Percentiles rank a stretch among this genome's conserved stretches.
Evolutionary conservation across 495 filamentous ascomycete genomes (phyloP).

Genomic region (Apiosordaria backusii): DNA sequence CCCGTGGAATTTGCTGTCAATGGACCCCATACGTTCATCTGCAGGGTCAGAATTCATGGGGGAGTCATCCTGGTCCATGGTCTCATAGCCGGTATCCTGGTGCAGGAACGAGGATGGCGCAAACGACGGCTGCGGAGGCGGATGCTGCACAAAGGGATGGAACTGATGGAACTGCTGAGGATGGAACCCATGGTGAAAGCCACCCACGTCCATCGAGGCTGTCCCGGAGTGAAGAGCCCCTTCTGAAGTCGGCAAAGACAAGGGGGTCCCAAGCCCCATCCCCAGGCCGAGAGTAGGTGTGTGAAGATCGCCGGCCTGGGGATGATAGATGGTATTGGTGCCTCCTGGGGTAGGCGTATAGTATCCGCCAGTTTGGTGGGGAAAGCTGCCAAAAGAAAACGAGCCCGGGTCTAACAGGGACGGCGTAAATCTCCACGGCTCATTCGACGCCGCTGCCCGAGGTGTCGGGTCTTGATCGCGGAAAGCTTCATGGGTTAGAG

Average conservation of each 20-base stretch:
- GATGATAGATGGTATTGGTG: constrained; percentile 77
- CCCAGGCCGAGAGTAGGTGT: constrained; percentile 64
- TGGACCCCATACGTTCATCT: constrained; percentile 47
- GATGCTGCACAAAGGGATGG: constrained; percentile 66
- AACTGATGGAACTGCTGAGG: constrained; percentile 62
- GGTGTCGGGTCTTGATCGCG: constrained; percentile 81
- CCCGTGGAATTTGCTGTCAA: constrained; percentile 48
- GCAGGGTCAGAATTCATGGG: constrained; percentile 51
- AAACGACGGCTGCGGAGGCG: constrained; percentile 56
- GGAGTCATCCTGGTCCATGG: constrained; percentile 68
- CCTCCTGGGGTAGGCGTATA: constrained; percentile 87
- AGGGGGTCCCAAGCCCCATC: constrained; percentile 74
- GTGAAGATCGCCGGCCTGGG: constrained; percentile 83
- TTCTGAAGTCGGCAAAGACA: constrained; percentile 71
- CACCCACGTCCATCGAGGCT: constrained; percentile 53
- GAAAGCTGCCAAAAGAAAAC: constrained; percentile 72
- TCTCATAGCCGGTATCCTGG: constrained; percentile 71
- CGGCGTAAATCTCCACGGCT: constrained; percentile 80
- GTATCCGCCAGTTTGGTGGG: constrained; percentile 75
- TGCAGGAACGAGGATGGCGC: constrained; percentile 79
- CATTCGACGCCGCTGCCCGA: constrained; percentile 56
- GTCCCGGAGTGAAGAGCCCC: constrained; percentile 53
- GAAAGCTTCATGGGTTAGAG: constrained; percentile 46
- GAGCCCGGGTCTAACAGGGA: constrained; percentile 82
- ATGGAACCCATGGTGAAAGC: constrained; percentile 55